These are phyloP conservation scores for Naganishia albida DNA, from an alignment of 1,284 basidiomycete species.

Conservation along the genomic window DNA sequence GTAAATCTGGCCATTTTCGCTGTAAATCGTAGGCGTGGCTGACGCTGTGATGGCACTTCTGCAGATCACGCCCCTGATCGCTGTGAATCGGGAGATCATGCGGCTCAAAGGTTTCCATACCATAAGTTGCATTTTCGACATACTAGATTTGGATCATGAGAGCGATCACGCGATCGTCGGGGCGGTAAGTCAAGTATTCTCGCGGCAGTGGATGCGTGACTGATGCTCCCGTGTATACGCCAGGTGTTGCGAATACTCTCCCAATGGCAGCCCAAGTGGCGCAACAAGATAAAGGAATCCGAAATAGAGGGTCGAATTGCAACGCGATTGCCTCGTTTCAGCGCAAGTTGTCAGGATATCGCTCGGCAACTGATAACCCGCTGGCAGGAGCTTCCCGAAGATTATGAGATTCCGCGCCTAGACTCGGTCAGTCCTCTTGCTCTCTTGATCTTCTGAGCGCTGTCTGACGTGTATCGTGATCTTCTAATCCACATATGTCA, in stretches of 20 bases:
- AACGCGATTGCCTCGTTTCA: background rate
- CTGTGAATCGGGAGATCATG: constrained; percentile 80
- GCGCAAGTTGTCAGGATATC: background rate
- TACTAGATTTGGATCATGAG: constrained; percentile 35
- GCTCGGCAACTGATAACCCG: background rate
- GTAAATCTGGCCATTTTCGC: constrained; percentile 55
- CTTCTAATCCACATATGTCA: no score
- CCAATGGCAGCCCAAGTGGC: constrained; percentile 6
- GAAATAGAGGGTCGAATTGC: background rate
- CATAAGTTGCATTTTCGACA: background rate
- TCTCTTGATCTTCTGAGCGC: no score
- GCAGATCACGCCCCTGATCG: constrained; percentile 80
- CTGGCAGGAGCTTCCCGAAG: background rate
- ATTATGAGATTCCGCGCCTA: constrained; percentile 1
- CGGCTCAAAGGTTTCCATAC: constrained; percentile 75
- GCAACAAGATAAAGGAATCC: constrained; percentile 2
- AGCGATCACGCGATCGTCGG: constrained; percentile 39
- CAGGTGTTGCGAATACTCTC: background rate
- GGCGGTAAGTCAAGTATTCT: constrained; percentile 37
- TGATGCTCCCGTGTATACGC: background rate
- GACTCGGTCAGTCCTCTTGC: constrained; percentile 9
- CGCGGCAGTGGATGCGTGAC: background rate
- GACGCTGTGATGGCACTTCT: no score
- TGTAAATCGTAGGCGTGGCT: no score
- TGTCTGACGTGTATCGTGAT: no score